Evolutionary conservation across 441 rosid species (phyloP).

Genomic region (Croton setiger): DNA sequence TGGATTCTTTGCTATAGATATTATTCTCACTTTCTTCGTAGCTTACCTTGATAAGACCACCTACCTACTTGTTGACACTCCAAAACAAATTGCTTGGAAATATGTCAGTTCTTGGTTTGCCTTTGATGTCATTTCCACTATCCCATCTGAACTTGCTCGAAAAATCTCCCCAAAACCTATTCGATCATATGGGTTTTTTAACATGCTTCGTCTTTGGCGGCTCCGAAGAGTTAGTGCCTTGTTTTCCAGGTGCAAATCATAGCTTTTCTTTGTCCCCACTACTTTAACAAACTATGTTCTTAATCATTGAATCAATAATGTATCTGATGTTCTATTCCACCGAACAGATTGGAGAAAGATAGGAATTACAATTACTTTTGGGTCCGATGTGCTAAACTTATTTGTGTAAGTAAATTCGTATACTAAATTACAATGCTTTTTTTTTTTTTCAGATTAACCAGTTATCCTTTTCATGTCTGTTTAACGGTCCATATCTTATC

Average conservation of each 20-base stretch:
- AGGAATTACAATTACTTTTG: slow-evolving; percentile 76
- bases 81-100: slow-evolving; percentile 64
- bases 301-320: neutral
- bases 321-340: slow-evolving; percentile 11
- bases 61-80: slow-evolving; percentile 68
- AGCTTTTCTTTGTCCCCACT: neutral
- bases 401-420: slow-evolving; percentile 52
- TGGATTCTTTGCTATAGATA: slow-evolving; percentile 78
- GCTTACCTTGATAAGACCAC: slow-evolving; percentile 69
- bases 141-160: slow-evolving; percentile 66
- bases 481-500: neutral
- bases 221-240: slow-evolving; percentile 83
- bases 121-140: slow-evolving; percentile 64
- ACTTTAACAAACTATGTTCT: too few relatives aligned
- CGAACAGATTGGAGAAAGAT: slow-evolving; percentile 77
- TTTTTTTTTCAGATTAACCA: neutral
- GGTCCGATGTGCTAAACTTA: slow-evolving; percentile 82
- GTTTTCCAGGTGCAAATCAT: slow-evolving; percentile 53
- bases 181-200: slow-evolving; percentile 56
- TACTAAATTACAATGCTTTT: neutral
- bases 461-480: too few relatives aligned
- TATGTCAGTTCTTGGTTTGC: slow-evolving; percentile 67
- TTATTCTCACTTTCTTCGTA: slow-evolving; percentile 74
- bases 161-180: slow-evolving; percentile 53
- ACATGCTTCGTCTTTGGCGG: slow-evolving; percentile 97